Base-by-base conservation (phyloP, 768 basidiomycete species). In the Mycena galericulata region DNA sequence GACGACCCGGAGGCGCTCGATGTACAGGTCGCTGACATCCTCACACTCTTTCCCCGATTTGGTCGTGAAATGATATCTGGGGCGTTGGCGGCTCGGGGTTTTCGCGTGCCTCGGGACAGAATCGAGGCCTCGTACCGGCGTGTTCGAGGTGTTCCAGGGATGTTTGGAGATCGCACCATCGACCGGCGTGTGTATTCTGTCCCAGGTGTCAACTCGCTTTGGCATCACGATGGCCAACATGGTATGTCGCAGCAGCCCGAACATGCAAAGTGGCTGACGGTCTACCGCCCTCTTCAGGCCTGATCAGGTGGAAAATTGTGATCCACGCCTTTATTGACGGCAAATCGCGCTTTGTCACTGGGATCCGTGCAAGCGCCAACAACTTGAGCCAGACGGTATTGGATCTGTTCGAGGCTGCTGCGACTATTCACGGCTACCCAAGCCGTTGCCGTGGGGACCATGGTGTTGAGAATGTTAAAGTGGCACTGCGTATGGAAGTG, bases 271-370 rank as follows among this genome's bases (percentile, higher is more conserved):
- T 36, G 2, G n/a, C 34, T 36, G 6, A 6, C 14, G 34, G 14
- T 36, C 34, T 36, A 15, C 18, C 20, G 20, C 20, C 6, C 34
- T 38, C 12, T 49, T 20, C 46, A 76, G 75, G 74, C 20, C 67
- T 80, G 3, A 76, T 78, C 27, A 53, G 63, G 6, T 77, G 67
- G 61, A 74, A 76, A 38, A 72, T 80, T 30, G 74, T 82, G 2
- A 77, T 76, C 4, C 81, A 82, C 62, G 74, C 73, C 4, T 80
- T 79, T 41, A 79, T 86, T 18, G 83, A 86, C 74, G 83, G 85
- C 6, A 78, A 79, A 53, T 80, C 80, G 1, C 73, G 81, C 4
- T 72, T 82, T 18, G 68, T 85, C 3, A 74, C 75, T 8, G 81
- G 78, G 3, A 72, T 86, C 29, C 55, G 67, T 14, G 82, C 76